Evolutionary conservation across 345 rosid species (phyloP).

Genomic region (Linum usitatissimum): DNA sequence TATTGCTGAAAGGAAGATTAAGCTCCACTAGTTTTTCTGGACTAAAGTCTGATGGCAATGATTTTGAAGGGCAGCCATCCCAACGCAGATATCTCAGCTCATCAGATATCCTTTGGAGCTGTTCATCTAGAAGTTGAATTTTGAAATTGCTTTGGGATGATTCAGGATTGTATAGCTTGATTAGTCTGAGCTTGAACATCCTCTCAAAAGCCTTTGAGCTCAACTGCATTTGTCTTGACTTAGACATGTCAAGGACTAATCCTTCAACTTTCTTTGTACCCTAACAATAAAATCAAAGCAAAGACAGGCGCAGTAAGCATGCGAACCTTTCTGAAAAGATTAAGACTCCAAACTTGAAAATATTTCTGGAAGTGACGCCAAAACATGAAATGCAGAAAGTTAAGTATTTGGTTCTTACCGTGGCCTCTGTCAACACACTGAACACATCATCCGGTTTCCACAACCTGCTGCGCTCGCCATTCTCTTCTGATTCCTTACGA

Average conservation of each 20-base stretch:
- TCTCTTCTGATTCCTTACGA: neutral
- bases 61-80: conserved; percentile 6
- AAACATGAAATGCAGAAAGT: neutral
- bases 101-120: neutral
- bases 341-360: neutral
- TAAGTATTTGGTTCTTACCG: neutral
- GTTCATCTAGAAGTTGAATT: neutral
- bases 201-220: conserved; percentile 9
- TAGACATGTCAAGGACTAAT: neutral
- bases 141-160: neutral
- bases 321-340: neutral
- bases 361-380: too few species aligned
- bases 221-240: neutral
- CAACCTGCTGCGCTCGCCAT: conserved; percentile 2
- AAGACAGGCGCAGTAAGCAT: neutral
- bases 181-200: conserved; percentile 13
- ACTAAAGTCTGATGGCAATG: conserved; percentile 5
- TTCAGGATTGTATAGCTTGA: neutral
- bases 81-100: conserved; percentile 14
- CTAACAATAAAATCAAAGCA: neutral
- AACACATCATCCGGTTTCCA: conserved; percentile 1
- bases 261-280: conserved; percentile 4
- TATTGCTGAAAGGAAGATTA: conserved; percentile 1
- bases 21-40: conserved; percentile 7
- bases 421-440: neutral